phyloP scores from a whole-genome alignment of 345 rosid species.

The Luvunga scandens region DNA sequence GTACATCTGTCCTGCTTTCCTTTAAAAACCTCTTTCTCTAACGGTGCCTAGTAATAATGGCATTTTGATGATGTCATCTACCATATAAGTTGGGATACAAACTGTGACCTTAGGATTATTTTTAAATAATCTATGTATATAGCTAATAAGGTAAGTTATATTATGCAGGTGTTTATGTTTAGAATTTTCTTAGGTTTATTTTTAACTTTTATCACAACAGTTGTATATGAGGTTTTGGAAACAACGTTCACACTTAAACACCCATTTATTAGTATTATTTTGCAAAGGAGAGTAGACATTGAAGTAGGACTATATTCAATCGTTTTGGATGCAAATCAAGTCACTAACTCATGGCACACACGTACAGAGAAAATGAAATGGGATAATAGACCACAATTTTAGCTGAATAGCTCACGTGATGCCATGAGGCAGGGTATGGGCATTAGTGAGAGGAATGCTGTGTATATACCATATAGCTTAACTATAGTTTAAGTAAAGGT shows the following conservation, averaged over 20 bases:
- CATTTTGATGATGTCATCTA: too few relatives aligned
- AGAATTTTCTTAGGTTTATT: not conserved
- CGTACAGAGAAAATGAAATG: too few relatives aligned
- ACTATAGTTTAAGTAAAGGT: not conserved
- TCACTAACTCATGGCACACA: too few relatives aligned
- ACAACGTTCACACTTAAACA: not conserved
- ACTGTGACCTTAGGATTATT: too few relatives aligned
- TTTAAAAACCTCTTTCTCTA: too few relatives aligned
- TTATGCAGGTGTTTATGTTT: not conserved
- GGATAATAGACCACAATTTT: too few relatives aligned
- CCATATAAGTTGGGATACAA: too few relatives aligned
- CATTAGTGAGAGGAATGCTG: not conserved
- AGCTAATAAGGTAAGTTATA: not conserved
- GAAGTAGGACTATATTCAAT: not conserved
- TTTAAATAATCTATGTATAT: not conserved
- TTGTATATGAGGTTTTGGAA: not conserved
- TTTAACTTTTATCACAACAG: not conserved
- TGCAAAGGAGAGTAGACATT: too few relatives aligned
- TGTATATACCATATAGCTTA: not conserved
- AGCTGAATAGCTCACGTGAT: too few relatives aligned
- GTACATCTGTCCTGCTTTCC: too few relatives aligned
- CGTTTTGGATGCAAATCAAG: not conserved
- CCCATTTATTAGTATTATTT: not conserved
- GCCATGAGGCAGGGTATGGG: not conserved
- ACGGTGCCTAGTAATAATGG: too few relatives aligned